Evolutionary conservation across 2,329 filamentous ascomycete genomes (phyloP).

Genomic region (Orbilia ellipsospora): DNA sequence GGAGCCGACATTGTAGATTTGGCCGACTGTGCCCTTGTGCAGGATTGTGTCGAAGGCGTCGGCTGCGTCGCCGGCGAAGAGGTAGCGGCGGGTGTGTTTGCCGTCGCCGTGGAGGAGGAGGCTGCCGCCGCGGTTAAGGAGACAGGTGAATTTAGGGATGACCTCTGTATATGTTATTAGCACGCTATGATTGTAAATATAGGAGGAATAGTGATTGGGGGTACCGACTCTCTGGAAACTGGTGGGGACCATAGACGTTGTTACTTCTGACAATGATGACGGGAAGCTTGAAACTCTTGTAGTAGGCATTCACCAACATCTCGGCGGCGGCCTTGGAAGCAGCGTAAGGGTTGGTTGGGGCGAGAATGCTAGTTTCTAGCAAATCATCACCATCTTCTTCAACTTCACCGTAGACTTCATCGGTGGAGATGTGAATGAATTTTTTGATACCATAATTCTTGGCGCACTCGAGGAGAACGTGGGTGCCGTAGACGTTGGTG

Average conservation of each 20-base stretch:
- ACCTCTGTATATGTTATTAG: slow-evolving; percentile 70
- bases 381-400: slow-evolving; percentile 77
- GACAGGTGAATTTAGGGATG: slow-evolving; percentile 82
- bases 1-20: slow-evolving; percentile 85
- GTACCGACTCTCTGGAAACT: slow-evolving; percentile 80
- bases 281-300: slow-evolving; percentile 83
- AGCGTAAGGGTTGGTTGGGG: slow-evolving; percentile 83
- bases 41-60: slow-evolving; percentile 87
- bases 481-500: slow-evolving; percentile 85
- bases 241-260: slow-evolving; percentile 86
- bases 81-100: slow-evolving; percentile 77
- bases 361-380: slow-evolving; percentile 77
- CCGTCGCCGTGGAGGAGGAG: slow-evolving; percentile 82
- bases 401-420: slow-evolving; percentile 87
- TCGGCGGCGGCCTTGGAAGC: slow-evolving; percentile 84
- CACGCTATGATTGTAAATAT: slow-evolving; percentile 3
- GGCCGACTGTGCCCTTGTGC: slow-evolving; percentile 77
- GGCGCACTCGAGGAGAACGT: slow-evolving; percentile 80
- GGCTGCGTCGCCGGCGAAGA: slow-evolving; percentile 81
- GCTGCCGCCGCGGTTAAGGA: slow-evolving; percentile 74
- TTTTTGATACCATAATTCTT: slow-evolving; percentile 76
- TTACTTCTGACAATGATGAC: slow-evolving; percentile 83
- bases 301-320: slow-evolving; percentile 88
- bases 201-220: background rate
- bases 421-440: slow-evolving; percentile 85